Percentiles rank a stretch among this genome's conserved stretches.
These are phyloP conservation scores for Didymella keratinophila DNA, from an alignment of 2,329 filamentous ascomycete genomes.

Conservation along the genomic window DNA sequence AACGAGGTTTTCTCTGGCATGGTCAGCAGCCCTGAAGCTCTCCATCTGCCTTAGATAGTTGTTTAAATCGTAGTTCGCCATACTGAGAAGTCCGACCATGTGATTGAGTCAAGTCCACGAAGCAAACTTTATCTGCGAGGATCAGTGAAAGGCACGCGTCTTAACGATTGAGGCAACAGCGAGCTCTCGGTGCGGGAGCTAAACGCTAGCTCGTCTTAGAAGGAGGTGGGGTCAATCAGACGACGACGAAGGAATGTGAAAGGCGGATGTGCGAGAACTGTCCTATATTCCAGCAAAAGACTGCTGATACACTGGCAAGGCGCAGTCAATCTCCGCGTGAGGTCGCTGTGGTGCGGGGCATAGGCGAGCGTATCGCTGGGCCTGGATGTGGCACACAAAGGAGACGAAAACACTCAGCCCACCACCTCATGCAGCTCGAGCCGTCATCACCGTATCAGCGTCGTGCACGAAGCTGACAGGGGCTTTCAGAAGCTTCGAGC, in stretches of 20 bases:
- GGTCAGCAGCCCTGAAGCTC: conserved; percentile 46
- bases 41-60: conserved; percentile 41
- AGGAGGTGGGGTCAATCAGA: conserved; percentile 8
- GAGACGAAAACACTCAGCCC: conserved; percentile 16
- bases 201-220: conserved; percentile 6
- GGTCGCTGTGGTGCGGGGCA: conserved; percentile 17
- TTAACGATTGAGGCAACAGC: conserved; percentile 7
- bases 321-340: conserved; percentile 12
- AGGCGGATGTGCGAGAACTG: neutral
- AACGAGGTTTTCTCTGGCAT: conserved; percentile 48
- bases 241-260: neutral
- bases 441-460: conserved; percentile 16
- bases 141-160: neutral
- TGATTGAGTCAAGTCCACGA: neutral
- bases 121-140: neutral
- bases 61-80: conserved; percentile 32
- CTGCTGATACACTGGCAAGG: conserved; percentile 4
- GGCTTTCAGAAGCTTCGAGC: conserved; percentile 12
- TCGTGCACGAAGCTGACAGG: conserved; percentile 18
- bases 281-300: conserved; percentile 7
- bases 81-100: conserved; percentile 19
- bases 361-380: conserved; percentile 16
- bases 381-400: conserved; percentile 12
- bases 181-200: conserved; percentile 1
- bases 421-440: conserved; percentile 10